phyloP scores from a whole-genome alignment of 129 eudicot genomes.

The Centella asiatica region DNA sequence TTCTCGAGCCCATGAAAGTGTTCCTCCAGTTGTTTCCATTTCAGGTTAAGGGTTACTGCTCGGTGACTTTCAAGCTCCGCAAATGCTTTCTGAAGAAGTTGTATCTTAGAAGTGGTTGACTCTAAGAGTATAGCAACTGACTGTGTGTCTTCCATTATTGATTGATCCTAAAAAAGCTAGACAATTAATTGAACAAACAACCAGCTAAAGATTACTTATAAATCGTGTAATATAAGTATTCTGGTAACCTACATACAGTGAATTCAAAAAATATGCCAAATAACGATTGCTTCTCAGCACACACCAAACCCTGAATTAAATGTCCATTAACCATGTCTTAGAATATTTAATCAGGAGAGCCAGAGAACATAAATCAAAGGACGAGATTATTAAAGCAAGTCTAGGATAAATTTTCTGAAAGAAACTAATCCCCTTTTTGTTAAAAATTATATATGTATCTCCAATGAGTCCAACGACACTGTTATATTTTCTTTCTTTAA shows the following conservation, averaged over 20 bases:
- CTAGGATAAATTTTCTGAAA: no score
- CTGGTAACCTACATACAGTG: not conserved
- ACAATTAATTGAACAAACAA: not conserved
- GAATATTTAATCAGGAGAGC: no score
- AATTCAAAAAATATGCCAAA: no score
- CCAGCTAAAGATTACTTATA: not conserved
- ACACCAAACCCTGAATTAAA: no score
- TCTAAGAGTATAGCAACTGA: constrained; percentile 72
- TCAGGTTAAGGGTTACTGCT: constrained; percentile 70
- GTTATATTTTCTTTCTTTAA: no score
- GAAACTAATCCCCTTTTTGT: no score
- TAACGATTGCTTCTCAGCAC: no score
- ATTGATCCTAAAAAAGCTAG: constrained; percentile 22
- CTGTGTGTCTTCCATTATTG: constrained; percentile 59
- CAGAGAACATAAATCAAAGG: no score
- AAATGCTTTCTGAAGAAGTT: constrained; percentile 95
- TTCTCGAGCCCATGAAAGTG: constrained; percentile 97
- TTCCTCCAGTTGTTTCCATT: constrained; percentile 94
- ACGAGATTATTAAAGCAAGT: no score
- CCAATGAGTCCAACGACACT: no score
- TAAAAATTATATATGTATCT: no score
- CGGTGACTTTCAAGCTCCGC: constrained; percentile 95
- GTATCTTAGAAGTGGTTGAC: constrained; percentile 79
- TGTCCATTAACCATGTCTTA: no score
- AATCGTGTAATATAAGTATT: not conserved